phyloP scores from a whole-genome alignment of 2,329 filamentous ascomycete genomes.

The Ceratocystis diversiconidia region DNA sequence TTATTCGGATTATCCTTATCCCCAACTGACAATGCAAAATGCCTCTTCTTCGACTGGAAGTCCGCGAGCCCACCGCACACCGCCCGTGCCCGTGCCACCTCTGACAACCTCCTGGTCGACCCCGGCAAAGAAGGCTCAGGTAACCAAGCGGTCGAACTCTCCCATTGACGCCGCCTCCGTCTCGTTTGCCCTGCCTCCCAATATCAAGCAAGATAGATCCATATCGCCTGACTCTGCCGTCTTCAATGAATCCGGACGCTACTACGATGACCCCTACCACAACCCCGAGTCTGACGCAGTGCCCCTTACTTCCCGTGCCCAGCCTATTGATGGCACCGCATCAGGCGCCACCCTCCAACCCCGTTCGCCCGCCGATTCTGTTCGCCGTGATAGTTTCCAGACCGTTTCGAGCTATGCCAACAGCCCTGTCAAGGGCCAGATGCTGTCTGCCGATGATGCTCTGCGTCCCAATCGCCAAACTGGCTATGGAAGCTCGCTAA shows the following conservation, averaged over 20 bases:
- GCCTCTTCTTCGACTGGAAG: slow-evolving; percentile 7
- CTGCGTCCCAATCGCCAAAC: slow-evolving; percentile 17
- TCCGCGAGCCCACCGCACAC: slow-evolving; percentile 29
- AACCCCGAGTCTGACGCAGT: slow-evolving; percentile 23
- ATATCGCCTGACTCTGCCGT: slow-evolving; percentile 22
- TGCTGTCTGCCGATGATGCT: slow-evolving; percentile 17
- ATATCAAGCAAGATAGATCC: slow-evolving; percentile 28
- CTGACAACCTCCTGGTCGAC: slow-evolving; percentile 16
- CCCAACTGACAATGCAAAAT: slow-evolving; percentile 8
- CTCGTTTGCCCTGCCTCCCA: slow-evolving; percentile 43
- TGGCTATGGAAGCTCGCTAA: slow-evolving; percentile 41
- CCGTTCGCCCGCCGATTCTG: slow-evolving; percentile 27
- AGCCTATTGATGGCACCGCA: slow-evolving; percentile 33
- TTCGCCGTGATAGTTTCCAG: slow-evolving; percentile 41
- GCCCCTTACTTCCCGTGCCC: slow-evolving; percentile 41
- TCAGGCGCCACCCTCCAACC: slow-evolving; percentile 30
- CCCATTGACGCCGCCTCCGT: slow-evolving; percentile 38
- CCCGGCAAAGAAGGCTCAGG: slow-evolving; percentile 16
- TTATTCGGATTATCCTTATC: slow-evolving; percentile 17
- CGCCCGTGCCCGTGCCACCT: slow-evolving; percentile 25
- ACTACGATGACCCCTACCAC: slow-evolving; percentile 14
- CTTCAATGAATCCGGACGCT: slow-evolving; percentile 3
- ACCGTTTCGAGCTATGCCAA: slow-evolving; percentile 42
- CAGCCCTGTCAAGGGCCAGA: slow-evolving; percentile 28
- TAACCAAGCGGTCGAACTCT: slow-evolving; percentile 24